Evolutionary conservation across 768 basidiomycete species (phyloP).

Genomic region (Collybia nuda): DNA sequence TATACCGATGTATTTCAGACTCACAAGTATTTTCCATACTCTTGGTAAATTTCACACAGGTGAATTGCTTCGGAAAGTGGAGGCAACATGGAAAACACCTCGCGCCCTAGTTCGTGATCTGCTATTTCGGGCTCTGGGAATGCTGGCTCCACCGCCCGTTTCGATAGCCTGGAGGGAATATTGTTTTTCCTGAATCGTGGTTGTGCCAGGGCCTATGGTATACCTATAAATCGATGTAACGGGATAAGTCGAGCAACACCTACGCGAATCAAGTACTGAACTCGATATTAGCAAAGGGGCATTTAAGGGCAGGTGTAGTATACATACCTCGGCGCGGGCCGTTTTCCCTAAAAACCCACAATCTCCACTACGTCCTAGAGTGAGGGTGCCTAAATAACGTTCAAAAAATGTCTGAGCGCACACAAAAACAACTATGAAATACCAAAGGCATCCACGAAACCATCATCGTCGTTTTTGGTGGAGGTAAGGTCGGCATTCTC

Average conservation of each 20-base stretch:
- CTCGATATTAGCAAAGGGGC: neutral
- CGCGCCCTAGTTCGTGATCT: conserved; percentile 34
- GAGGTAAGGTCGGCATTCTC: neutral
- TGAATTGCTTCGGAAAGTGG: conserved; percentile 56
- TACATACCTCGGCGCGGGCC: conserved; percentile 63
- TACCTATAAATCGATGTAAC: neutral
- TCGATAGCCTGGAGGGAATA: conserved; percentile 27
- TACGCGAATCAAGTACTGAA: conserved; percentile 61
- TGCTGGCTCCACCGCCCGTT: conserved; percentile 35
- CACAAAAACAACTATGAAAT: conserved; percentile 1
- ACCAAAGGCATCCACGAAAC: conserved; percentile 51
- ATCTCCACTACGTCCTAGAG: conserved; percentile 53
- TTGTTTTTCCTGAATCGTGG: conserved; percentile 10
- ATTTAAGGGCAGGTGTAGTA: no score
- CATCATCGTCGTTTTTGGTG: conserved; percentile 36
- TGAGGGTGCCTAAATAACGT: conserved; percentile 47
- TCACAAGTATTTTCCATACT: conserved; percentile 59
- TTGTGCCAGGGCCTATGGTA: conserved; percentile 22
- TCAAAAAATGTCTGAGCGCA: neutral
- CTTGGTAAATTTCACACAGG: conserved; percentile 65
- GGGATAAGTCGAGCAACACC: conserved; percentile 4
- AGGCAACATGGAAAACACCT: conserved; percentile 52
- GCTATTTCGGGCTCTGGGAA: conserved; percentile 30
- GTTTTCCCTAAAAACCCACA: conserved; percentile 62
- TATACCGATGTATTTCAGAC: conserved; percentile 11